Percentiles rank a stretch among this genome's conserved stretches.
Evolutionary conservation across 495 filamentous ascomycete genomes (phyloP).

Genomic region (Trichoderma orchidacearum): DNA sequence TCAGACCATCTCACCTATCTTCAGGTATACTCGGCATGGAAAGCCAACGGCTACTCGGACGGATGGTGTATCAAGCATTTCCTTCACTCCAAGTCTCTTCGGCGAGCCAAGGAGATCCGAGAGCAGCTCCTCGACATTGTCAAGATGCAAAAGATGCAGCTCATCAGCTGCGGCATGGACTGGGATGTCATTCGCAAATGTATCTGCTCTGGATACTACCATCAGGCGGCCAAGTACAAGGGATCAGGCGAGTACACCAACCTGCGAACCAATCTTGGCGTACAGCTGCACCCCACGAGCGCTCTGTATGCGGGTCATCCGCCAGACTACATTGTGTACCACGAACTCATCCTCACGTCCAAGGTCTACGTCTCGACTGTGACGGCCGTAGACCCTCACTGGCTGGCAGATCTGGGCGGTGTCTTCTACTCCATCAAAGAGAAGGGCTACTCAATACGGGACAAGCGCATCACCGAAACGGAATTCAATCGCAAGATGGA

Average conservation of each 20-base stretch:
- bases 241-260: constrained; percentile 97
- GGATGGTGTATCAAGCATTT: constrained; percentile 90
- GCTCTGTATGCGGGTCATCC: constrained; percentile 89
- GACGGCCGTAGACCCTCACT: constrained; percentile 91
- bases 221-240: constrained; percentile 95
- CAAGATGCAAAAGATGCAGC: constrained; percentile 79
- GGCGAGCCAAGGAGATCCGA: constrained; percentile 83
- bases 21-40: constrained; percentile 95
- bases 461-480: constrained; percentile 79
- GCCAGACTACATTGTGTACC: constrained; percentile 95
- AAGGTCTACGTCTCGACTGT: constrained; percentile 99
- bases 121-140: constrained; percentile 92
- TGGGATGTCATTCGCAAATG: constrained; percentile 94
- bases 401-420: constrained; percentile 96
- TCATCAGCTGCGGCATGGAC: constrained; percentile 85
- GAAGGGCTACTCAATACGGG: constrained; percentile 85
- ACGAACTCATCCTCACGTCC: constrained; percentile 91
- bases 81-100: constrained; percentile 79
- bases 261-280: constrained; percentile 81
- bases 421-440: constrained; percentile 98
- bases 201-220: constrained; percentile 95
- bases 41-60: constrained; percentile 77
- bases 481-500: constrained; percentile 96
- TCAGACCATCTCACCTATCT: constrained; percentile 94
- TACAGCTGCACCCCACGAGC: constrained; percentile 87